phyloP scores from a whole-genome alignment of 768 basidiomycete species.

The Paxillus rubicundulus region DNA sequence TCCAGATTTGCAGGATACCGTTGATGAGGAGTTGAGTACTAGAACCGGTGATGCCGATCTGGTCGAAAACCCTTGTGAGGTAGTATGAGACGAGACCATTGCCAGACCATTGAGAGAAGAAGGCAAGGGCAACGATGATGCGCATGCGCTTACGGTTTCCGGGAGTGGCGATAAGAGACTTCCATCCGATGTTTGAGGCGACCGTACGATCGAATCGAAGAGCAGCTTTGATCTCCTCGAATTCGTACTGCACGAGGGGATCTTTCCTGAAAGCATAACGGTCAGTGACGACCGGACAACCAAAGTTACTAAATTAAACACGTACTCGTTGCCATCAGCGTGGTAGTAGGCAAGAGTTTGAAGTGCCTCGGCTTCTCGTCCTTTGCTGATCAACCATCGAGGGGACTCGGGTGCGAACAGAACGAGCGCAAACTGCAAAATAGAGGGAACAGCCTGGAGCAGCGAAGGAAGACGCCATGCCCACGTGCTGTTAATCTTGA shows the following conservation, averaged over 20 bases:
- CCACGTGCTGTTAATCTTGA: constrained; percentile 66
- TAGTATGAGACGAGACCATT: constrained; percentile 86
- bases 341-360: constrained; percentile 79
- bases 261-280: constrained; percentile 41
- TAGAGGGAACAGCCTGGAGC: constrained; percentile 67
- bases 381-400: constrained; percentile 77
- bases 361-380: constrained; percentile 66
- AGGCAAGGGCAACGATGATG: constrained; percentile 74
- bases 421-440: constrained; percentile 63
- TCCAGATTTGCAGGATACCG: constrained; percentile 83
- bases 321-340: constrained; percentile 65
- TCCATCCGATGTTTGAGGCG: constrained; percentile 63
- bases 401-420: constrained; percentile 81
- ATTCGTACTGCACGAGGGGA: constrained; percentile 71
- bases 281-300: background rate
- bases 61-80: constrained; percentile 67
- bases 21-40: constrained; percentile 78
- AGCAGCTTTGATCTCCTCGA: constrained; percentile 76
- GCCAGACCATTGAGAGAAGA: constrained; percentile 86
- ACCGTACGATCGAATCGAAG: constrained; percentile 65
- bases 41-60: constrained; percentile 61
- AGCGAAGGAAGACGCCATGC: constrained; percentile 81
- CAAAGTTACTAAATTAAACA: background rate
- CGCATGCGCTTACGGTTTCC: constrained; percentile 77
- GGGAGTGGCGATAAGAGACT: constrained; percentile 57